Evolutionary conservation across 2,329 filamentous ascomycete species (phyloP), one percentile per base, ranked within the genome.

Genomic region (Alternaria sp.): DNA sequence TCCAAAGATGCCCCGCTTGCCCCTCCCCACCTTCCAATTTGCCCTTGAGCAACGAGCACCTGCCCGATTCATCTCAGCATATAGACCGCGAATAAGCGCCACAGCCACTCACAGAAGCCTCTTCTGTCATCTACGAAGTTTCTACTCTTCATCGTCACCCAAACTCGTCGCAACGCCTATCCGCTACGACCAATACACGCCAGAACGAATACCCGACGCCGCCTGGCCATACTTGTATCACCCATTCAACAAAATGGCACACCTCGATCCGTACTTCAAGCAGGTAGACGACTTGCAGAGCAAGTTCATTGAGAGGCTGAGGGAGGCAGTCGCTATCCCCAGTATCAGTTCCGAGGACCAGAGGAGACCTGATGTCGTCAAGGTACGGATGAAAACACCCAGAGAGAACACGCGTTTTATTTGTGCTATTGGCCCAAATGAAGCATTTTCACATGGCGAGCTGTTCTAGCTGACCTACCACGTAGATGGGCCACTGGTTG

Each of bases 321-420:
- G 91, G 74, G 88, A 93, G 80, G 95, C 95, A 54, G 95, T 99
- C 60, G 94, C 93, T 51, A 99, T 99, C 72, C 95, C 95, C 21
- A 99, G 95, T 63, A 86, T 99, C 77, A 98, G 94, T 33, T 91
- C 94, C 46, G 93, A 97, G 63, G 92, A 95, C 74, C 89, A 90
- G 69, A 89, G 92, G 74, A 89, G 95, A 60, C 89, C 89, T 54
- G 93, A 99, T 84, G 95, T 99, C 63, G 88, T 99, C 74, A 92
- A 90, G 79, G 85, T 86, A 76, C 21, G 37, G 3, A 24, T 14
- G 5, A 2, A 26, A 0, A 1, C 39, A 1, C 39, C 39, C 2
- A 26, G 24, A 7, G 11, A 41, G 1, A 1, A 0, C 14, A 8
- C 11, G 21, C 8, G 39, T 41, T 13, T 3, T 14, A 21, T 26